Conservation (phyloP, 2,329 filamentous ascomycete genomes). For the Stachybotrys echinatus region DNA sequence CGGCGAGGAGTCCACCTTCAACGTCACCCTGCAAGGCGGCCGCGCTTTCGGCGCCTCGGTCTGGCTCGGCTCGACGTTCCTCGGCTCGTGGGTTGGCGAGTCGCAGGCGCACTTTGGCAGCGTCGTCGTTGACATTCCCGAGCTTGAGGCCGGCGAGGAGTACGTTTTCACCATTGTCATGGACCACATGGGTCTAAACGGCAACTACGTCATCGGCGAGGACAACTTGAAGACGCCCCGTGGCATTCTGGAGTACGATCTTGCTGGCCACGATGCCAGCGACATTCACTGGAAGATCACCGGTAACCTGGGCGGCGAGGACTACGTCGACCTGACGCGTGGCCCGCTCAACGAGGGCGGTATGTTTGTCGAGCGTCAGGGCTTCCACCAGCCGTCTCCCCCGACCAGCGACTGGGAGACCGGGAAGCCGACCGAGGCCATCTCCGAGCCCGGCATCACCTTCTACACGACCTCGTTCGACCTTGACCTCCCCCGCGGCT, state of each 20-base stretch:
- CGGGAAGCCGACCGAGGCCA: conserved; percentile 27
- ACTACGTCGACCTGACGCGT: conserved; percentile 48
- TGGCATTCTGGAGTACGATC: conserved; percentile 51
- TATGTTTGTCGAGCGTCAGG: conserved; percentile 49
- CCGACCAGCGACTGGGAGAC: conserved; percentile 37
- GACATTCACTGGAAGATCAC: conserved; percentile 56
- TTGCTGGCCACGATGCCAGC: conserved; percentile 35
- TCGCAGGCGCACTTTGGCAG: conserved; percentile 42
- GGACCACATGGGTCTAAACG: conserved; percentile 64
- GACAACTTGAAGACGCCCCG: conserved; percentile 54
- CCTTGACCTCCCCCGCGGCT: conserved; percentile 44
- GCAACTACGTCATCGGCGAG: conserved; percentile 51
- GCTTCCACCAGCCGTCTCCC: conserved; percentile 47
- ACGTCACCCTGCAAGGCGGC: conserved; percentile 56
- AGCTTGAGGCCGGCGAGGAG: conserved; percentile 39
- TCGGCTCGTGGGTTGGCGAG: conserved; percentile 58
- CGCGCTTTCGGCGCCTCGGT: conserved; percentile 58
- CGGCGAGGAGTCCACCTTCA: conserved; percentile 50
- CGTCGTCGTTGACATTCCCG: conserved; percentile 45
- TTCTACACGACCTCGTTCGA: conserved; percentile 50
- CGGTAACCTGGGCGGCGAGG: conserved; percentile 56
- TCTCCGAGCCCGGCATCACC: conserved; percentile 42
- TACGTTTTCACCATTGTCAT: conserved; percentile 62
- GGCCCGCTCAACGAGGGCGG: conserved; percentile 59
- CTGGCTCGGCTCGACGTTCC: conserved; percentile 54